phyloP scores from a whole-genome alignment of 305 asterid species.

The Fraxinus floribunda region DNA sequence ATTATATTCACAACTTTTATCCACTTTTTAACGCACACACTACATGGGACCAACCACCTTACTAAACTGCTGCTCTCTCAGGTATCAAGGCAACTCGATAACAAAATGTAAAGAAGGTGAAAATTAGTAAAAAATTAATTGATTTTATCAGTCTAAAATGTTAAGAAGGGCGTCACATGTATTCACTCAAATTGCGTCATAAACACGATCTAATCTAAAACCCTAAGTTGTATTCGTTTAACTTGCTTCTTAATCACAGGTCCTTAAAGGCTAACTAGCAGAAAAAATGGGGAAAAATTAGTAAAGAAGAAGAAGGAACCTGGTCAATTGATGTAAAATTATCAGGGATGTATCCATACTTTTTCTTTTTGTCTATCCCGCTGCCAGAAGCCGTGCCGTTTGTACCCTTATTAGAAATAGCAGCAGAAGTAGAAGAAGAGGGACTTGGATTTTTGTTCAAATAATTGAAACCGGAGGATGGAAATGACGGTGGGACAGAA shows the following conservation, averaged over 20 bases:
- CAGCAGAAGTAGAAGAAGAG: background rate
- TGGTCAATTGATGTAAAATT: conserved; percentile 58
- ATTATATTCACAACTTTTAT: too few species aligned
- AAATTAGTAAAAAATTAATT: background rate
- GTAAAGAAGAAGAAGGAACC: conserved; percentile 30
- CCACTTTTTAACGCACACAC: too few species aligned
- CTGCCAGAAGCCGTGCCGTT: conserved; percentile 25
- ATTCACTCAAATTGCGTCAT: background rate
- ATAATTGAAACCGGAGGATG: conserved; percentile 18
- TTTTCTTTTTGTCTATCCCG: conserved; percentile 40
- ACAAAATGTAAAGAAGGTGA: background rate
- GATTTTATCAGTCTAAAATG: background rate
- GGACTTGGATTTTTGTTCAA: conserved; percentile 18
- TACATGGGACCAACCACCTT: background rate
- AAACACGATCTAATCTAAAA: background rate
- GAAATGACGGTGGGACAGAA: background rate
- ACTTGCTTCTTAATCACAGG: background rate
- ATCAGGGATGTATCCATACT: conserved; percentile 62
- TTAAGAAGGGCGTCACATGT: background rate
- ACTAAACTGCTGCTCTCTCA: background rate
- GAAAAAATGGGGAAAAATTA: background rate
- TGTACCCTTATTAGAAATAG: background rate
- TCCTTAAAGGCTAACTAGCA: background rate
- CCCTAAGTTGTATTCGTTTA: background rate
- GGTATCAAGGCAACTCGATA: background rate